phyloP scores from a whole-genome alignment of 2,329 filamentous ascomycete genomes.

The Berkeleyomyces rouxiae region DNA sequence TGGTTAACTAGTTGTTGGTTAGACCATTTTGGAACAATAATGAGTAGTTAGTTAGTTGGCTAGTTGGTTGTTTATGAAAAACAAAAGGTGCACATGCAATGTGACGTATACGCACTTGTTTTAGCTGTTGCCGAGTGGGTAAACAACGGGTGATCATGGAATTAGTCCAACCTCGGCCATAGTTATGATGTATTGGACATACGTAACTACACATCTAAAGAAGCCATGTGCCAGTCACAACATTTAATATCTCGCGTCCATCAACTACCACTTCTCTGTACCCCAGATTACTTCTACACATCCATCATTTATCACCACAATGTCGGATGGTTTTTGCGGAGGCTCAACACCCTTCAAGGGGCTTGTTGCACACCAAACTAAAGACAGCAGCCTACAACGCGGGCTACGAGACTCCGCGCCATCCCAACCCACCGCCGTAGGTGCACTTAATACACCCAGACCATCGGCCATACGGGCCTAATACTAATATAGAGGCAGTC shows the following conservation, averaged over 20 bases:
- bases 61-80: not conserved
- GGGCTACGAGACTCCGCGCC: not conserved
- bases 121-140: not conserved
- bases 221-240: not conserved
- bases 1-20: too few species aligned
- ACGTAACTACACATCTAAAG: not conserved
- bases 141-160: not conserved
- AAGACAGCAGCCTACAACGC: slow-evolving; percentile 25
- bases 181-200: too few species aligned
- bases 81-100: not conserved
- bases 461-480: not conserved
- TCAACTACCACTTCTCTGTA: not conserved
- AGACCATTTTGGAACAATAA: not conserved
- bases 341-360: slow-evolving; percentile 28
- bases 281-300: not conserved
- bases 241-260: not conserved
- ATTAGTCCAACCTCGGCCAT: not conserved
- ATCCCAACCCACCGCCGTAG: not conserved
- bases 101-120: not conserved
- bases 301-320: slow-evolving; percentile 14
- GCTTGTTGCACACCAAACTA: slow-evolving; percentile 26
- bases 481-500: not conserved
- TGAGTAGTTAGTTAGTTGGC: not conserved
- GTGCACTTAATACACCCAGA: not conserved
- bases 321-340: slow-evolving; percentile 28